A percentile compares a stretch with the other conserved stretches of the same genome.
phyloP scores from a whole-genome alignment of 1,284 basidiomycete genomes.

The Cerrena zonata region DNA sequence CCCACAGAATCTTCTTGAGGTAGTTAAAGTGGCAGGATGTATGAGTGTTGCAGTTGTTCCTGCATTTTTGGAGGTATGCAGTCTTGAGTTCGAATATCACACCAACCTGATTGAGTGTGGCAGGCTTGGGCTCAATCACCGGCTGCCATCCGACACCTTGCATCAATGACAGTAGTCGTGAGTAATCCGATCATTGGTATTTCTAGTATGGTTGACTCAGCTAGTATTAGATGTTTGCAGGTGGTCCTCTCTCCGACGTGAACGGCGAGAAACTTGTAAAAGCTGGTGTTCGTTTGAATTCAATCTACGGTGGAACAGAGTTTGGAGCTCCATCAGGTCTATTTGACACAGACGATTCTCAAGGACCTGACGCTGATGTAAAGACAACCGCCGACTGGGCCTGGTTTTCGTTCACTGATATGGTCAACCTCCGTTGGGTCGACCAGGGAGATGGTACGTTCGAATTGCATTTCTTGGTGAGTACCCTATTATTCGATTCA shows the following conservation, averaged over 20 bases:
- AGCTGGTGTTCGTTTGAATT: constrained; percentile 8
- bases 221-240: constrained; percentile 7
- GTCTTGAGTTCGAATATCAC: constrained; percentile 10
- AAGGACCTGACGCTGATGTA: constrained; percentile 4
- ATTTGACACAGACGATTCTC: constrained; percentile 10
- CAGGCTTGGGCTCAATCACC: constrained; percentile 17
- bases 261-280: constrained; percentile 10
- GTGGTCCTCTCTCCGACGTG: constrained; percentile 10
- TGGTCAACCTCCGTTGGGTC: constrained; percentile 21
- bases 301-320: constrained; percentile 15
- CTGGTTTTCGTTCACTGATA: constrained; percentile 23
- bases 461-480: constrained; percentile 29
- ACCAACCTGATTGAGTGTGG: neutral
- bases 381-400: constrained; percentile 22
- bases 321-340: constrained; percentile 9
- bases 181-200: neutral
- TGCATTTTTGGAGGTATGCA: constrained; percentile 4
- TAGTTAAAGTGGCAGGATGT: neutral
- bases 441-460: constrained; percentile 26
- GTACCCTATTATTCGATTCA: constrained; percentile 2
- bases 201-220: neutral
- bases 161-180: constrained; percentile 12
- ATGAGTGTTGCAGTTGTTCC: constrained; percentile 10
- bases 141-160: constrained; percentile 12
- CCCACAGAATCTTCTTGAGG: constrained; percentile 12